These are phyloP conservation scores for Antitrichia curtipendula DNA, from an alignment of 225 moss, liverwort and hornwort species.

Conservation along the genomic window DNA sequence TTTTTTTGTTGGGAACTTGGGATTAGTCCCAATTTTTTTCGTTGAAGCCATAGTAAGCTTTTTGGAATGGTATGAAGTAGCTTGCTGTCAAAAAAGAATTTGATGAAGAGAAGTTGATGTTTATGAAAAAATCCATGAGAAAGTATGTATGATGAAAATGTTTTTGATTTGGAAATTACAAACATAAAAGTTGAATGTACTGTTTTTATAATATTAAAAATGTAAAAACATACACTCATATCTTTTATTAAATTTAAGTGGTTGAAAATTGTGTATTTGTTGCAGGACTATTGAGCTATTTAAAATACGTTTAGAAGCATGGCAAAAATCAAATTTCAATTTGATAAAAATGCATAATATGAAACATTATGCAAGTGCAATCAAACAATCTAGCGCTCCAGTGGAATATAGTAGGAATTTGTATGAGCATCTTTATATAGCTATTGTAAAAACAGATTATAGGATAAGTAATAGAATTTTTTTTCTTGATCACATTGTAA, in stretches of 20 bases:
- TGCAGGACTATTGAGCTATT: neutral
- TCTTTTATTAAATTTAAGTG: neutral
- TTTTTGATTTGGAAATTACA: neutral
- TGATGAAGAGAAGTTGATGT: neutral
- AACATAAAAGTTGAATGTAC: neutral
- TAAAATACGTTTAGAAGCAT: neutral
- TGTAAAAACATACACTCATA: too few relatives aligned
- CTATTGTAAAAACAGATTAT: neutral
- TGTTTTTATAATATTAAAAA: neutral
- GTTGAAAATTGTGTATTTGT: too few relatives aligned
- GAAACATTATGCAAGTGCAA: neutral
- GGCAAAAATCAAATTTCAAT: neutral
- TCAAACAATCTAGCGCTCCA: rapidly evolving
- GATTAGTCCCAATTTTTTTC: neutral
- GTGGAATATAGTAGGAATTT: neutral
- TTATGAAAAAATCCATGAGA: neutral
- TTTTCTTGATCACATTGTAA: neutral
- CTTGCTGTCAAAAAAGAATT: neutral
- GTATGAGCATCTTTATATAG: neutral
- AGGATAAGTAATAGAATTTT: neutral
- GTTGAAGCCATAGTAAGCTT: neutral
- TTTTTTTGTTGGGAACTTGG: neutral
- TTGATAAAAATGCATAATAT: neutral
- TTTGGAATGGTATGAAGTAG: neutral
- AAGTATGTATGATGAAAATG: neutral